Evolutionary conservation across 768 basidiomycete genomes (phyloP), one percentile per base, ranked within the genome.

Genomic region (Tricholoma flavovirens): DNA sequence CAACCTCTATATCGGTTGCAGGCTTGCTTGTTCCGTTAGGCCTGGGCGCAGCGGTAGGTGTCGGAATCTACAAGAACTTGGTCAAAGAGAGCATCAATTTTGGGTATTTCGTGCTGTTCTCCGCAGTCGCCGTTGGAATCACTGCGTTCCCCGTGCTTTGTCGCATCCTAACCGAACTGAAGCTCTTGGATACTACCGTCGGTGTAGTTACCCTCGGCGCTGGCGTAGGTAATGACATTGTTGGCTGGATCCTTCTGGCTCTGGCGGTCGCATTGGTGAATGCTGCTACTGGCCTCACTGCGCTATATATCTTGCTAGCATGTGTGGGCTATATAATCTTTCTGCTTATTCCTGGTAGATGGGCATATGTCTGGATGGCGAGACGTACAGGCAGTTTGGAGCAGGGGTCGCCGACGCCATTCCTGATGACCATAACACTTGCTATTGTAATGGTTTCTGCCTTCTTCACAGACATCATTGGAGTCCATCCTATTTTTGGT

Each of bases 391-490:
- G 90, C 0, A 83, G 85, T 64, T 69, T 92, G 58, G 88, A 91
- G 59, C 78, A 78, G 43, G 87, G 87, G 1, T 73, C 82, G 2
- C 93, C 93, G 0, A 87, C 87, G 0, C 71, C 86, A 4, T 67
- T 80, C 49, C 85, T 91, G 80, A 92, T 94, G 87, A 86, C 87
- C 0, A 57, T 91, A 9, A 89, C 84, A 0, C 66, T 97, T n/a
- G 60, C 92, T 29, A 66, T 93, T 33, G 83, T 92, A 0, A 82
- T 93, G 61, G 68, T 76, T 12, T 86, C 84, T 2, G 88, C 88
- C 0, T 93, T 91, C 72, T 87, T 88, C 72, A 93, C 91, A 6
- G 90, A 92, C 68, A 82, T 91, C 61, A 93, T 94, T 57, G 92
- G 88, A 30, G 81, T 88, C 32, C 83, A 86, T 68, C 70, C 84